phyloP scores from a whole-genome alignment of 306 rosid genomes.

The Adenanthera pavonina region DNA sequence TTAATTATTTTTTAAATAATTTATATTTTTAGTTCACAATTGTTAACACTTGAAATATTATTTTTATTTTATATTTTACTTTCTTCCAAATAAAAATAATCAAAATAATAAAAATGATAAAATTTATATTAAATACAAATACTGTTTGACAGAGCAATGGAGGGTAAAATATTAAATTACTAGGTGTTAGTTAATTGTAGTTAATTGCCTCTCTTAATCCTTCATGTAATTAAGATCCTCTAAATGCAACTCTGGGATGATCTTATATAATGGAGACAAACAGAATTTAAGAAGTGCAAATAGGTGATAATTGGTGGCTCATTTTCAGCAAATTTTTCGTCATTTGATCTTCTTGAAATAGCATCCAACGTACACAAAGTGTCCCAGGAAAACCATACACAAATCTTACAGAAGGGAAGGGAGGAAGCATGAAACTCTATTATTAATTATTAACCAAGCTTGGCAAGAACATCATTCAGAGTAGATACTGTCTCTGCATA shows the following conservation, averaged over 20 bases:
- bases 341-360: slow-evolving; percentile 54
- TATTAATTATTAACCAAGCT: slow-evolving; percentile 62
- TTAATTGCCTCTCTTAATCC: too few relatives aligned
- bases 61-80: too few relatives aligned
- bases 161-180: too few relatives aligned
- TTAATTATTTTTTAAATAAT: too few relatives aligned
- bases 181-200: too few relatives aligned
- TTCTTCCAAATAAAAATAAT: too few relatives aligned
- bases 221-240: too few relatives aligned
- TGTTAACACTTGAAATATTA: too few relatives aligned
- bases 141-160: too few relatives aligned
- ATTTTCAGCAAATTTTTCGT: slow-evolving; percentile 40
- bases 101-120: too few relatives aligned
- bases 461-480: slow-evolving; percentile 81
- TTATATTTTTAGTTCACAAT: too few relatives aligned
- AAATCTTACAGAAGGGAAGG: slow-evolving; percentile 49
- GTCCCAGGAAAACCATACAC: slow-evolving; percentile 47
- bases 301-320: slow-evolving; percentile 12
- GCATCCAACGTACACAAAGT: slow-evolving; percentile 43
- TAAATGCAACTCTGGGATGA: background rate
- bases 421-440: slow-evolving; percentile 40
- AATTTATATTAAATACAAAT: too few relatives aligned
- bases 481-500: slow-evolving; percentile 74
- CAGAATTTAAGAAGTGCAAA: background rate
- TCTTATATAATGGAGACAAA: background rate